Conservation (phyloP, 2,329 filamentous ascomycete species). For the Phyllosticta citriasiana region DNA sequence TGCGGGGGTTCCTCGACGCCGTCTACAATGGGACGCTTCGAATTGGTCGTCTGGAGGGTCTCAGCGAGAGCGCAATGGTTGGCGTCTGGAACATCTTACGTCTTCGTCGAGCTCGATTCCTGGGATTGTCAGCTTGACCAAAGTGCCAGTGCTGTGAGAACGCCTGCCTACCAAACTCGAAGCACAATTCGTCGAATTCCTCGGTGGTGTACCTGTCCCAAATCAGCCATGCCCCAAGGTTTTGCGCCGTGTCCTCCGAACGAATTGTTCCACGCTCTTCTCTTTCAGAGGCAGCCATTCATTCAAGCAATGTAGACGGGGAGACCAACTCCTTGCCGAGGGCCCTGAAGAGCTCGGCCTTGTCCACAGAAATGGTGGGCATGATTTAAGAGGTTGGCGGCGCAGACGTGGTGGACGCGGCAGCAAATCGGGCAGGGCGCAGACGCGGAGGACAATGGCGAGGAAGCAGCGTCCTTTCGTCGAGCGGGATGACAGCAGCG, state of each 20-base stretch:
- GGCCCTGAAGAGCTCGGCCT: constrained; percentile 88
- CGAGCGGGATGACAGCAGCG: neutral
- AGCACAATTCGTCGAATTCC: constrained; percentile 94
- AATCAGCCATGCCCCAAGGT: neutral
- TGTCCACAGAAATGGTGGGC: constrained; percentile 96
- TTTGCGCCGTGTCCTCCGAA: neutral
- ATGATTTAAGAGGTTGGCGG: constrained; percentile 38
- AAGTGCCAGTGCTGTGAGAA: neutral
- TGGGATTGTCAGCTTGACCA: constrained; percentile 16
- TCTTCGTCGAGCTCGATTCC: constrained; percentile 95
- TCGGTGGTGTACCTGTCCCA: constrained; percentile 67
- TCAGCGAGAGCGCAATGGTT: constrained; percentile 1
- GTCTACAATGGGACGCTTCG: constrained; percentile 62
- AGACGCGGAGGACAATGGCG: neutral
- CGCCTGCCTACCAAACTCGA: constrained; percentile 67
- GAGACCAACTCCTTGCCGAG: constrained; percentile 69
- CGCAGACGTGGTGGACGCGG: constrained; percentile 1
- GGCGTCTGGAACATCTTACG: constrained; percentile 25
- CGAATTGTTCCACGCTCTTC: neutral
- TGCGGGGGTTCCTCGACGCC: constrained; percentile 80
- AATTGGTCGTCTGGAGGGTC: constrained; percentile 51
- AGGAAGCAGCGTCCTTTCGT: neutral
- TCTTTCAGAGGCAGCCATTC: neutral
- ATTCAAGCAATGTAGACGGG: neutral
- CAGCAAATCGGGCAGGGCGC: constrained; percentile 1